A percentile compares a stretch with the other conserved stretches of the same genome.
phyloP scores from a whole-genome alignment of 2,329 filamentous ascomycete species.

The Diaporthe sp. region DNA sequence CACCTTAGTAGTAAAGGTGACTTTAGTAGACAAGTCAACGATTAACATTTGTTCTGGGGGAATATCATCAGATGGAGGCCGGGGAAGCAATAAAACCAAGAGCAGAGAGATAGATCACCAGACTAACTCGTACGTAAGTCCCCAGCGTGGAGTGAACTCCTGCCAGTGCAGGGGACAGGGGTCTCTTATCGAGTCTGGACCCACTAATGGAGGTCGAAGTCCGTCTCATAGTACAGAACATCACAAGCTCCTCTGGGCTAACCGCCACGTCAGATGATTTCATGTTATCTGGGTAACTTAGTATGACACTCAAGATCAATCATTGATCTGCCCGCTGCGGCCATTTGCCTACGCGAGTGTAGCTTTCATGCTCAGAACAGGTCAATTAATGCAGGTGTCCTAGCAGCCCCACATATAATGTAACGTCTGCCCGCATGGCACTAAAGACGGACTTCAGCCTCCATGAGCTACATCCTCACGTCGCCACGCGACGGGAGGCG shows the following conservation, averaged over 20 bases:
- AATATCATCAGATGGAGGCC: no score
- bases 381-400: no score
- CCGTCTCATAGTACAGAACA: background rate
- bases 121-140: background rate
- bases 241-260: background rate
- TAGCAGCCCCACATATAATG: background rate
- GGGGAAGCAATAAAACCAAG: background rate
- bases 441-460: slow-evolving; percentile 13
- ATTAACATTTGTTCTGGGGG: background rate
- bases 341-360: background rate
- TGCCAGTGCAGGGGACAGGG: background rate
- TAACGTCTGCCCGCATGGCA: background rate
- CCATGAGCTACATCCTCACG: background rate
- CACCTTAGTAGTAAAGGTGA: background rate
- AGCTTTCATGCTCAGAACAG: no score
- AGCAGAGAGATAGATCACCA: background rate
- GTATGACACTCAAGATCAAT: background rate
- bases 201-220: slow-evolving; percentile 19
- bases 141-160: background rate
- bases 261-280: background rate
- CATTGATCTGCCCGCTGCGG: background rate
- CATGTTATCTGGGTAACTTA: background rate
- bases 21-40: background rate
- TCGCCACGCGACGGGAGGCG: background rate
- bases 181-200: background rate